phyloP scores from a whole-genome alignment of 73 alveolate genomes.

The Paramecium primaurelia region DNA sequence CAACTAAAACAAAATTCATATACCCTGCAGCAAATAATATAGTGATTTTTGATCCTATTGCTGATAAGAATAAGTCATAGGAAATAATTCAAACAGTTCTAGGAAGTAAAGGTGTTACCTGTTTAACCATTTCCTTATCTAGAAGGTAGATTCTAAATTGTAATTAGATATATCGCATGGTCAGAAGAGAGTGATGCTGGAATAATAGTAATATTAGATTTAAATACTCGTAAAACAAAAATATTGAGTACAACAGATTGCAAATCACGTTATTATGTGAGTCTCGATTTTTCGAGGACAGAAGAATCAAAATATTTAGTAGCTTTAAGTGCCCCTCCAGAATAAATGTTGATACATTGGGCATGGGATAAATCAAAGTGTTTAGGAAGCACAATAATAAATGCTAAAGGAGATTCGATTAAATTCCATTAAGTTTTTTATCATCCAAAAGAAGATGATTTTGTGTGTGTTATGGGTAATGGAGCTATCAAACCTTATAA shows the following conservation, averaged over 20 bases:
- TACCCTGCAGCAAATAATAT: constrained; percentile 59
- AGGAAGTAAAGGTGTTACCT: constrained; percentile 53
- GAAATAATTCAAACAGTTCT: constrained; percentile 14
- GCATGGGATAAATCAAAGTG: constrained; percentile 52
- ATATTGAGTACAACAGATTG: constrained; percentile 49
- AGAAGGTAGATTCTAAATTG: background rate
- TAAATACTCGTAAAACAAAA: constrained; percentile 26
- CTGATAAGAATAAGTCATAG: constrained; percentile 21
- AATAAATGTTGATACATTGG: constrained; percentile 49
- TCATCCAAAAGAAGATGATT: constrained; percentile 65
- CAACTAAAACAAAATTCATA: constrained; percentile 29
- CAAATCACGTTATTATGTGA: constrained; percentile 49
- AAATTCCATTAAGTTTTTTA: constrained; percentile 30
- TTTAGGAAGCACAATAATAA: background rate
- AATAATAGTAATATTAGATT: constrained; percentile 49
- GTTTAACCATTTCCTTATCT: constrained; percentile 23
- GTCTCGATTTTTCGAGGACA: constrained; percentile 53
- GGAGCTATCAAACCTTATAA: constrained; percentile 62
- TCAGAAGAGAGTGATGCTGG: constrained; percentile 59
- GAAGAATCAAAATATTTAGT: constrained; percentile 11
- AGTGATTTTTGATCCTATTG: constrained; percentile 39
- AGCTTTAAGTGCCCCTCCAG: constrained; percentile 52
- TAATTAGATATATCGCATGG: constrained; percentile 48
- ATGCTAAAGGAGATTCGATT: constrained; percentile 43
- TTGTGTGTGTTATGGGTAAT: constrained; percentile 36